Percentiles rank a stretch among this genome's conserved stretches.
These are phyloP conservation scores for Aphanomyces invadans DNA, from an alignment of 352 stramenopile species.

Conservation along the genomic window DNA sequence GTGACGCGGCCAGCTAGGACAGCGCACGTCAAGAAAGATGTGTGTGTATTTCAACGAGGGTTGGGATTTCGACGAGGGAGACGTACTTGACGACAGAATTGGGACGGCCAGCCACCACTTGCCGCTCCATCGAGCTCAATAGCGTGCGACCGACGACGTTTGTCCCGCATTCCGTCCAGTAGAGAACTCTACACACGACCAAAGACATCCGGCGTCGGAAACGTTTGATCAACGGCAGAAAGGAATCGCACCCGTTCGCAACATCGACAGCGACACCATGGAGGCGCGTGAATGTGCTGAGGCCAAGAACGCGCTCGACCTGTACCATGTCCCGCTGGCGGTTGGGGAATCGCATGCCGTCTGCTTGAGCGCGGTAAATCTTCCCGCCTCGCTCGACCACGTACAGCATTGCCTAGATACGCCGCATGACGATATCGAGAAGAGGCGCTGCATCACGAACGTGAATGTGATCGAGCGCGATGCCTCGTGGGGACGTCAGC, in stretches of 20 bases:
- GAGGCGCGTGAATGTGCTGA: neutral
- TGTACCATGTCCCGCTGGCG: neutral
- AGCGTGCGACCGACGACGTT: slow-evolving; percentile 10
- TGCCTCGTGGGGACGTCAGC: slow-evolving; percentile 8
- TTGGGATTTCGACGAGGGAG: too few relatives aligned
- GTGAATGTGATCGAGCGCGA: slow-evolving; percentile 5
- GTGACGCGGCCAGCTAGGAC: slow-evolving; percentile 20
- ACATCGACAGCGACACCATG: slow-evolving; percentile 8
- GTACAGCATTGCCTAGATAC: slow-evolving; percentile 11
- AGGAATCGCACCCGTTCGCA: neutral
- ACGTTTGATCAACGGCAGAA: too few relatives aligned
- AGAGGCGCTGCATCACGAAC: too few relatives aligned
- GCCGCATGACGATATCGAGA: neutral
- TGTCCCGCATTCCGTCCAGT: slow-evolving; percentile 18
- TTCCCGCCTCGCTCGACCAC: slow-evolving; percentile 18
- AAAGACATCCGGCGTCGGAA: too few relatives aligned
- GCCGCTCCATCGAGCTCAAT: neutral
- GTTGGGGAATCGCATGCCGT: neutral
- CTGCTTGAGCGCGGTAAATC: neutral
- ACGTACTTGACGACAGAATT: too few relatives aligned
- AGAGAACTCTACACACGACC: slow-evolving; percentile 8
- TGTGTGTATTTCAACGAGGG: neutral
- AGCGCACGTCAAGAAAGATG: neutral
- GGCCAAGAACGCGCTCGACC: neutral
- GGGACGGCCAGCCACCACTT: slow-evolving; percentile 10